phyloP scores from a whole-genome alignment of 2,329 filamentous ascomycete species.

The Fusarium austroafricanum region DNA sequence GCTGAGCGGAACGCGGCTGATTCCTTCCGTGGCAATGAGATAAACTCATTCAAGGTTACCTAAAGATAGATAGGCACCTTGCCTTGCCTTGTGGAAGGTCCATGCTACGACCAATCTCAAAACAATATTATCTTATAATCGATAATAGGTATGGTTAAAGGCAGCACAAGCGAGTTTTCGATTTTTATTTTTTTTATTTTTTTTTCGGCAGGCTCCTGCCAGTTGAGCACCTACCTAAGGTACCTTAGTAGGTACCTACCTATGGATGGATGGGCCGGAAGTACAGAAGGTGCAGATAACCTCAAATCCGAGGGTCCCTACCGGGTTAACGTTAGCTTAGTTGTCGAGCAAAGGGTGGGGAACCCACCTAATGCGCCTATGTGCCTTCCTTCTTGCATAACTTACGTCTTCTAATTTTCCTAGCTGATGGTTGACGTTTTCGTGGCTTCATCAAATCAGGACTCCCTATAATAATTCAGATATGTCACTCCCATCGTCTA shows the following conservation, averaged over 20 bases:
- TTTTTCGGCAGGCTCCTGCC: conserved; percentile 4
- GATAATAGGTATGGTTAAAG: background rate
- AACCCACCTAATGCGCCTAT: background rate
- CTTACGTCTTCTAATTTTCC: conserved; percentile 6
- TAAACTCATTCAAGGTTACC: conserved; percentile 5
- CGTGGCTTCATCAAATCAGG: conserved; percentile 13
- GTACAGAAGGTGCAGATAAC: conserved; percentile 29
- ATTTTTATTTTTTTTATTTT: too few relatives aligned
- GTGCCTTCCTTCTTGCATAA: conserved; percentile 1
- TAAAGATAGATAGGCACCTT: too few relatives aligned
- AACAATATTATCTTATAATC: background rate
- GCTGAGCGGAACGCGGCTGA: conserved; percentile 27
- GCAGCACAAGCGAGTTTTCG: background rate
- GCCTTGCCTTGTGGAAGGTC: background rate
- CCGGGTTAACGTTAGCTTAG: conserved; percentile 23
- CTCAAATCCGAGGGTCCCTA: conserved; percentile 27
- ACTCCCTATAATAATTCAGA: background rate
- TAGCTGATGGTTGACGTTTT: conserved; percentile 19
- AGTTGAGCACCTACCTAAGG: too few relatives aligned
- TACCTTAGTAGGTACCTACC: too few relatives aligned
- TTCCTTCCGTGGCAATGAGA: conserved; percentile 16
- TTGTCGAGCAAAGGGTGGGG: conserved; percentile 27
- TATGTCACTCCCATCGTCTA: conserved; percentile 13
- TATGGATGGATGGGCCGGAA: conserved; percentile 17
- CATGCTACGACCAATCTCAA: conserved; percentile 3